Percentiles rank a stretch among this genome's conserved stretches.
Conservation (phyloP, 441 rosid genomes). For the Euphorbia schlechtendalii region DNA sequence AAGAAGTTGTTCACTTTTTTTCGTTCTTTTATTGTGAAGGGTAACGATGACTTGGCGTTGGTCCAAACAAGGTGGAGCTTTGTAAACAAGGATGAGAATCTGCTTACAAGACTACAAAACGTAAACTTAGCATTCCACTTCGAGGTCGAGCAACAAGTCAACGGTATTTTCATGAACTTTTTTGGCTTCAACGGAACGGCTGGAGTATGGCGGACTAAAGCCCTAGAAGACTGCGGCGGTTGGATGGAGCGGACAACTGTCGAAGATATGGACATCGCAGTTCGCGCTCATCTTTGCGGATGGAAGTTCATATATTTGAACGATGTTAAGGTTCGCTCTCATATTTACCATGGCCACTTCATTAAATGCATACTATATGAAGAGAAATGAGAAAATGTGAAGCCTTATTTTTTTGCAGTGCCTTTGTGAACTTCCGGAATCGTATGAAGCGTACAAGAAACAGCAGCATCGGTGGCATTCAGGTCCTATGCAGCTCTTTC, state of each 20-base stretch:
- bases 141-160: slow-evolving; percentile 93
- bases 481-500: slow-evolving; percentile 93
- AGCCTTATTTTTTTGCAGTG: too few species aligned
- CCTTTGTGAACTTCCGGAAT: slow-evolving; percentile 96
- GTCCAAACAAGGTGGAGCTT: slow-evolving; percentile 91
- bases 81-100: slow-evolving; percentile 88
- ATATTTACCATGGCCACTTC: slow-evolving; percentile 1
- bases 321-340: slow-evolving; percentile 61
- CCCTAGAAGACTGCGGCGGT: slow-evolving; percentile 89
- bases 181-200: slow-evolving; percentile 96
- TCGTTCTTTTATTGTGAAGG: slow-evolving; percentile 34
- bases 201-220: slow-evolving; percentile 91
- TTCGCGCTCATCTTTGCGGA: slow-evolving; percentile 90
- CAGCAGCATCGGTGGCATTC: slow-evolving; percentile 99
- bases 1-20: too few species aligned
- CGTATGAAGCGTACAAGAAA: slow-evolving; percentile 91
- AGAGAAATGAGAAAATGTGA: too few species aligned
- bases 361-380: slow-evolving; percentile 6
- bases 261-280: slow-evolving; percentile 89
- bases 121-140: slow-evolving; percentile 85
- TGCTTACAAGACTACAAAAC: slow-evolving; percentile 88
- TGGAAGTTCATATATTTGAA: slow-evolving; percentile 85
- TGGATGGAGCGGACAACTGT: slow-evolving; percentile 93
- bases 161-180: slow-evolving; percentile 74
- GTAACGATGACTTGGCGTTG: slow-evolving; percentile 67